Conservation (phyloP, 306 rosid genomes). For the Cajanus cajan region DNA sequence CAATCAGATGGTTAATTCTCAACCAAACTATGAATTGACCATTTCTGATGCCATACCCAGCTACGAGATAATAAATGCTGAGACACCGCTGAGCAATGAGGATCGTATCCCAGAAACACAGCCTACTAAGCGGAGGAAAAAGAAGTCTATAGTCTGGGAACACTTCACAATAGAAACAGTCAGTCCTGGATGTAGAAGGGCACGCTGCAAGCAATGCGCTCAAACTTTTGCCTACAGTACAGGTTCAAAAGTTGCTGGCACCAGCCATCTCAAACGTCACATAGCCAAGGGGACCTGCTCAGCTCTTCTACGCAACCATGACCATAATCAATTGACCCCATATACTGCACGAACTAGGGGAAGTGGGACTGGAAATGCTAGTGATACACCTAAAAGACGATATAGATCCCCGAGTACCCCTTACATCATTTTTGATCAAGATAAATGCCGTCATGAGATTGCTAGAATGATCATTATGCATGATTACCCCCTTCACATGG, state of each 20-base stretch:
- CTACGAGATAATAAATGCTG: constrained; percentile 45
- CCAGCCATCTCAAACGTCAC: no score
- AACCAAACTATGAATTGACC: neutral
- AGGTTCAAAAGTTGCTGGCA: constrained; percentile 93
- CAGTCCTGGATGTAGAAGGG: constrained; percentile 86
- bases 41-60: constrained; percentile 24
- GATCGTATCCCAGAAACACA: constrained; percentile 55
- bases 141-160: constrained; percentile 92
- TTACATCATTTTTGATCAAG: no score
- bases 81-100: constrained; percentile 44
- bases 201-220: constrained; percentile 86
- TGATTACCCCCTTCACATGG: no score
- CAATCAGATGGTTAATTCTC: neutral
- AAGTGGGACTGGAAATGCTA: no score
- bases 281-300: no score
- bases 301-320: no score
- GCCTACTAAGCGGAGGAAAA: constrained; percentile 86
- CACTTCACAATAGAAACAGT: constrained; percentile 88
- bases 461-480: no score
- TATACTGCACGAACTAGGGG: no score
- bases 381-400: no score
- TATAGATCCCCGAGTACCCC: no score
- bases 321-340: no score
- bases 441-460: no score
- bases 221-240: constrained; percentile 98